Conservation (phyloP, 139 green algal species). For the Picochlorum sp. region DNA sequence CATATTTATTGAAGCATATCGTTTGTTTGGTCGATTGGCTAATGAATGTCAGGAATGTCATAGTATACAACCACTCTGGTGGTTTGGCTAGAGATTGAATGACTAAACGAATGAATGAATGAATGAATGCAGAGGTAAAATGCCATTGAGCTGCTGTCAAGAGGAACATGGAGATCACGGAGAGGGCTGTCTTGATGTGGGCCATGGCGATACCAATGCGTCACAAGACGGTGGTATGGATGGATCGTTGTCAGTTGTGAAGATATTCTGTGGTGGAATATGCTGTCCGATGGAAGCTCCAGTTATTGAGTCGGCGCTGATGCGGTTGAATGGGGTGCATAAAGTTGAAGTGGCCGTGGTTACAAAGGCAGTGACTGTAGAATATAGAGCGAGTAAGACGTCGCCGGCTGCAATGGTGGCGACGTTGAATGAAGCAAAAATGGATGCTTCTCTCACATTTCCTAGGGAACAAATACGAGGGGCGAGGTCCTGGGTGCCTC, state of each 20-base stretch:
- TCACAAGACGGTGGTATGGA: neutral
- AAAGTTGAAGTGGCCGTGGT: constrained; percentile 45
- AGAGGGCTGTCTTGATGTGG: too few relatives aligned
- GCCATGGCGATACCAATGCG: neutral
- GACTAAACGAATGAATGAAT: too few relatives aligned
- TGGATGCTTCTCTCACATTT: constrained; percentile 39
- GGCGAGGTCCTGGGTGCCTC: constrained; percentile 12
- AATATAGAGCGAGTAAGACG: constrained; percentile 25
- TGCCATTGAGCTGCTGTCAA: neutral
- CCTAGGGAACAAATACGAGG: neutral
- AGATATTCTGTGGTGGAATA: constrained; percentile 41
- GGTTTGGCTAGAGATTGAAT: too few relatives aligned
- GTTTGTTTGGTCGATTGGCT: too few relatives aligned
- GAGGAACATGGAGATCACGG: neutral
- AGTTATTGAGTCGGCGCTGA: constrained; percentile 43
- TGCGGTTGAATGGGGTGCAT: constrained; percentile 36
- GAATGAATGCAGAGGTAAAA: too few relatives aligned
- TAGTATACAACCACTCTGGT: too few relatives aligned
- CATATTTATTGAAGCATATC: too few relatives aligned
- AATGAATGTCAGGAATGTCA: too few relatives aligned
- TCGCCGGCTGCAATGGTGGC: constrained; percentile 36
- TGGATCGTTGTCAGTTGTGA: constrained; percentile 2
- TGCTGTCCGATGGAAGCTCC: constrained; percentile 59
- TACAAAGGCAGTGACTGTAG: constrained; percentile 47
- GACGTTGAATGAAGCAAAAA: constrained; percentile 45